Conservation (phyloP, 805 yeast species). For the Komagataella phaffii region DNA sequence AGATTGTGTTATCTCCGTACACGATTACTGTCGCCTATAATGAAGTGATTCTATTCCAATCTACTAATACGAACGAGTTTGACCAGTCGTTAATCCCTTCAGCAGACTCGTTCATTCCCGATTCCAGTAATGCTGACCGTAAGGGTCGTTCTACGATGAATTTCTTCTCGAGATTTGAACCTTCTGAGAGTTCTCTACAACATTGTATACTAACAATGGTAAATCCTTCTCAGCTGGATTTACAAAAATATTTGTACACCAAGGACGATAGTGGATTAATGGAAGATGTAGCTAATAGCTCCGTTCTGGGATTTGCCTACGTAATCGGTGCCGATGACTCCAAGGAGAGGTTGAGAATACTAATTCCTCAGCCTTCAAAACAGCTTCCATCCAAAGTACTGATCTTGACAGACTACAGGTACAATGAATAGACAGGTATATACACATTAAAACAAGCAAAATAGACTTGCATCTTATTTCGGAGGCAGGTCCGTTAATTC, state of each 20-base stretch:
- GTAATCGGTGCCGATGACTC: conserved; percentile 50
- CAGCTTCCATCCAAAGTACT: conserved; percentile 63
- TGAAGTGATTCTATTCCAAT: conserved; percentile 40
- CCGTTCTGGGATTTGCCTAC: conserved; percentile 71
- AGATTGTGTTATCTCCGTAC: conserved; percentile 67
- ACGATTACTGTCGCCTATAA: conserved; percentile 61
- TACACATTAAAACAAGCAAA: background rate
- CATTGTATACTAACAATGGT: conserved; percentile 64
- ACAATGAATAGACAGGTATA: conserved; percentile 44
- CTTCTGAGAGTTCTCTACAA: conserved; percentile 43
- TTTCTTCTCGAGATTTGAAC: conserved; percentile 16
- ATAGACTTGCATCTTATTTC: background rate
- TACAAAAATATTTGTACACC: conserved; percentile 18
- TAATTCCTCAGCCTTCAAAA: conserved; percentile 78
- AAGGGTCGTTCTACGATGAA: conserved; percentile 2
- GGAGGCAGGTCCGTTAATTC: conserved; percentile 1
- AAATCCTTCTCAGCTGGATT: conserved; percentile 22
- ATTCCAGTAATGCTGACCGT: background rate
- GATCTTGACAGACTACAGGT: conserved; percentile 67
- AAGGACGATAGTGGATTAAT: conserved; percentile 26
- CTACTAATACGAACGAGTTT: conserved; percentile 1
- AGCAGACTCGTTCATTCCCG: conserved; percentile 3
- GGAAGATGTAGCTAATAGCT: conserved; percentile 36
- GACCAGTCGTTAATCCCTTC: conserved; percentile 1
- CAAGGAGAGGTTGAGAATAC: conserved; percentile 50